Evolutionary conservation across 2,329 filamentous ascomycete species (phyloP).

Genomic region (Penicillium sp.): DNA sequence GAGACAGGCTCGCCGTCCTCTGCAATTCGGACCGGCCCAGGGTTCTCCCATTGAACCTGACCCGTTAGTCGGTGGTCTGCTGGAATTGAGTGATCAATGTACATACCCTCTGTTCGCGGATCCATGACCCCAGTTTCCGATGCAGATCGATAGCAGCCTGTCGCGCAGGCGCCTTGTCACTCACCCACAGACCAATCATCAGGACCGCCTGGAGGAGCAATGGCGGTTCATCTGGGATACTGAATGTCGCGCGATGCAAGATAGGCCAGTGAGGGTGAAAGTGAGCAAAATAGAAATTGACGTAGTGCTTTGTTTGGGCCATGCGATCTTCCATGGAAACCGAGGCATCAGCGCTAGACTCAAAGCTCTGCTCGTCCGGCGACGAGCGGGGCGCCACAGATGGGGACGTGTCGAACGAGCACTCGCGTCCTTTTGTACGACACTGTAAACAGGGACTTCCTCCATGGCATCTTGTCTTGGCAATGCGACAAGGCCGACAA

Average conservation of each 20-base stretch:
- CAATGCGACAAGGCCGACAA: neutral
- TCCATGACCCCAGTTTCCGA: neutral
- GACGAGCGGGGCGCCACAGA: neutral
- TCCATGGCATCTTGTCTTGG: neutral
- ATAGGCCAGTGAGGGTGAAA: neutral
- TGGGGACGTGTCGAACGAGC: neutral
- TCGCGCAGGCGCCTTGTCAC: neutral
- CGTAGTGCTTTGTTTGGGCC: neutral
- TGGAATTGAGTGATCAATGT: too few species aligned
- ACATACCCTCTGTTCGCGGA: neutral
- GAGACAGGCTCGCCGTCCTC: neutral
- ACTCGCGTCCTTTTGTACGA: neutral
- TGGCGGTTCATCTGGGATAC: neutral
- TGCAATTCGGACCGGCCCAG: neutral
- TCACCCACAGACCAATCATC: neutral
- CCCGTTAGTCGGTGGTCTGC: neutral
- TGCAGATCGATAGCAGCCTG: neutral
- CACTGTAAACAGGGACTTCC: neutral
- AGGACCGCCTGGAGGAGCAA: neutral
- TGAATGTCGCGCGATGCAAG: neutral
- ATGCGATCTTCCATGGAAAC: neutral
- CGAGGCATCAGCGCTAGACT: neutral
- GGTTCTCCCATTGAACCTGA: neutral
- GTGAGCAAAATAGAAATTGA: neutral
- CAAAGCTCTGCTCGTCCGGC: neutral